phyloP scores from a whole-genome alignment of 2,329 filamentous ascomycete genomes.

The Verticillium isaacii region DNA sequence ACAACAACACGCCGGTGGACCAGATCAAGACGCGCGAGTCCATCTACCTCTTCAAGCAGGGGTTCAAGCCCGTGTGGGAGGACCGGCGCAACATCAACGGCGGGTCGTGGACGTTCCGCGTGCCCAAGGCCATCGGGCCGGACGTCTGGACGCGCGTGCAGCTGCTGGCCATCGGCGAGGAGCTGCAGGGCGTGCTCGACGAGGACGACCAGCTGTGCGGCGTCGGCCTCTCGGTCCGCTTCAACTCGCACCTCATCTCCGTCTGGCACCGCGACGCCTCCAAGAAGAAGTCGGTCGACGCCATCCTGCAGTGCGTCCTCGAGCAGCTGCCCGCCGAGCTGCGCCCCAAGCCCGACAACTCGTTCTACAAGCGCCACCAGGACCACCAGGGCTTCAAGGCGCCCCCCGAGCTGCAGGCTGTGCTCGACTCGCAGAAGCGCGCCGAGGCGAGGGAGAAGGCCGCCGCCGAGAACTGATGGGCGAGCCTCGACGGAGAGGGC shows the following conservation, averaged over 20 bases:
- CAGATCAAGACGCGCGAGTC: constrained; percentile 73
- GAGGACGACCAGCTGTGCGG: constrained; percentile 82
- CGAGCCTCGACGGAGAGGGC: too few relatives aligned
- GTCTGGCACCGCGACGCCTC: constrained; percentile 90
- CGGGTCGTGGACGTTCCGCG: constrained; percentile 88
- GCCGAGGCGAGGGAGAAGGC: constrained; percentile 31
- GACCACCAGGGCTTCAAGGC: constrained; percentile 80
- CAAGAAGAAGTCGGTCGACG: constrained; percentile 74
- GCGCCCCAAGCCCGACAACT: constrained; percentile 64
- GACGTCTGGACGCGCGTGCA: constrained; percentile 80
- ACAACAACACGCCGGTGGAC: constrained; percentile 75
- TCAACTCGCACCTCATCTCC: constrained; percentile 83
- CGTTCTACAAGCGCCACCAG: constrained; percentile 84
- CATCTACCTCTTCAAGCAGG: constrained; percentile 74
- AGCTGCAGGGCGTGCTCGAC: constrained; percentile 69
- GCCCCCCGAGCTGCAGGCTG: constrained; percentile 52
- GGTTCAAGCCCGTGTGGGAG: constrained; percentile 75
- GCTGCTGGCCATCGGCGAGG: constrained; percentile 78
- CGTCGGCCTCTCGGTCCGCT: constrained; percentile 79
- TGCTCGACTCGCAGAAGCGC: constrained; percentile 51
- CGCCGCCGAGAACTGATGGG: constrained; percentile 6
- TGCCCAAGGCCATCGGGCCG: constrained; percentile 68
- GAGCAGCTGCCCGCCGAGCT: constrained; percentile 69
- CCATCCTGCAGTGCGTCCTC: constrained; percentile 67
- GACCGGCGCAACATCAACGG: constrained; percentile 82